Conservation (phyloP, 2,329 filamentous ascomycete species). For the Fusarium falciforme region DNA sequence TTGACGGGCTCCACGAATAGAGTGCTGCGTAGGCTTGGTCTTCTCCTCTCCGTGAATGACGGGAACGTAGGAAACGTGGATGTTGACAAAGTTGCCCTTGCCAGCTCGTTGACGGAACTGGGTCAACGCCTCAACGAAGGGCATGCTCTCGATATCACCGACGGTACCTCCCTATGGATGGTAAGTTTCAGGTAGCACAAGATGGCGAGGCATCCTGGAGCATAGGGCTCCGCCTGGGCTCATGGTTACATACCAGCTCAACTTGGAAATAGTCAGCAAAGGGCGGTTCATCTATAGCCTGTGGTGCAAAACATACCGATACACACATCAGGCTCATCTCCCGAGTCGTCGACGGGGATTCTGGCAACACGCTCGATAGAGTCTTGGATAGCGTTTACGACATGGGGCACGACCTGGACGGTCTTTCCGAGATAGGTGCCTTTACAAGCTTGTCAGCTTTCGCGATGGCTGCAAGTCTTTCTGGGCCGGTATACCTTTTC, state of each 20-base stretch:
- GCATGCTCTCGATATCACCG: conserved; percentile 85
- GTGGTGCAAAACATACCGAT: conserved; percentile 70
- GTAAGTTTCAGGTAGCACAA: not conserved
- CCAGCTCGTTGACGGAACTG: conserved; percentile 80
- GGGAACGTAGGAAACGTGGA: conserved; percentile 90
- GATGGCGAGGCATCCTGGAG: not conserved
- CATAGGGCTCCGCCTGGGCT: not conserved
- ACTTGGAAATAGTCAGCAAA: conserved; percentile 15
- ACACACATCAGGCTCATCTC: conserved; percentile 88
- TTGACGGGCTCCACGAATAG: conserved; percentile 73
- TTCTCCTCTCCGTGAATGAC: conserved; percentile 80
- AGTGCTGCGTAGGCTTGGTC: conserved; percentile 96
- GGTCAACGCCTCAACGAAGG: conserved; percentile 81
- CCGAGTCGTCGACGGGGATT: conserved; percentile 87
- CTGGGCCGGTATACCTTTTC: not conserved
- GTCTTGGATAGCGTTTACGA: conserved; percentile 91
- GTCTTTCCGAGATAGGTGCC: conserved; percentile 77
- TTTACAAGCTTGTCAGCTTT: not conserved
- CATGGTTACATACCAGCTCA: conserved; percentile 16
- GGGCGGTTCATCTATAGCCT: not conserved
- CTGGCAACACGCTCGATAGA: conserved; percentile 90
- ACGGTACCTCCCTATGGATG: conserved; percentile 68
- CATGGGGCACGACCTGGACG: conserved; percentile 75
- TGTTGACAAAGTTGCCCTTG: conserved; percentile 85
- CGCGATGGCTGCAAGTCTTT: not conserved